Evolutionary conservation across 2,329 filamentous ascomycete genomes (phyloP), one percentile per base, ranked within the genome.

Genomic region (Pseudopithomyces maydicus): DNA sequence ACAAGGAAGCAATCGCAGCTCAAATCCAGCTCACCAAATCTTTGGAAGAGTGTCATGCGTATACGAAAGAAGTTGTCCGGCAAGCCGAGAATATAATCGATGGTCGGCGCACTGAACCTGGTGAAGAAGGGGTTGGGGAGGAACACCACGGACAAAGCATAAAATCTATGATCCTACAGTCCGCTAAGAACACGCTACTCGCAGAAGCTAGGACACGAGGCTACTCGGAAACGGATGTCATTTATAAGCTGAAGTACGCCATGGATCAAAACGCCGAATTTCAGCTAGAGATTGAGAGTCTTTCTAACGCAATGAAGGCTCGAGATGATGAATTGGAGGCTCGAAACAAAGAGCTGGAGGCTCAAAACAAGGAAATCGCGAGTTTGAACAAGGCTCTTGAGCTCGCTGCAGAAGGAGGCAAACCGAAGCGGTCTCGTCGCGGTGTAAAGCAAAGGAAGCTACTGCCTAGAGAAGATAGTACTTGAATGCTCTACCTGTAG

Each of bases 121-220:
- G 15, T 45, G 17, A 38, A 39, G 19, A 15, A 12, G 22, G 50
- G 15, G 49, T 52, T 10, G 39, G 3, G 0, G 35, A 45, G 4
- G 44, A 32, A 17, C 19, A 55, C 10, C 57, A 59, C 54, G n/a
- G 49, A 26, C 20, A 63, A 57, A 59, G 29, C 2, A 57, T 63
- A 15, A 63, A 56, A 47, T 12, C 15, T 20, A 54, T 63, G 19
- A 52, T 63, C n/a, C n/a, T 61, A 41, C 48, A 63, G 52, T 63
- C 17, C 29, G 56, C 61, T 3, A 57, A 56, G 35, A 63, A 62
- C 15, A 54, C 52, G 15, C 48, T 59, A 19, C 52, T 62, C 29
- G 15, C 55, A 41, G 1, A 44, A 38, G 43, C 46, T 3, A 47
- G 56, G 15, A 52, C 51, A n/a, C 20, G 32, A 42, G 11, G 51